Evolutionary conservation across 2,329 filamentous ascomycete genomes (phyloP), one percentile per base, ranked within the genome.

Genomic region (Aspergillus felis): DNA sequence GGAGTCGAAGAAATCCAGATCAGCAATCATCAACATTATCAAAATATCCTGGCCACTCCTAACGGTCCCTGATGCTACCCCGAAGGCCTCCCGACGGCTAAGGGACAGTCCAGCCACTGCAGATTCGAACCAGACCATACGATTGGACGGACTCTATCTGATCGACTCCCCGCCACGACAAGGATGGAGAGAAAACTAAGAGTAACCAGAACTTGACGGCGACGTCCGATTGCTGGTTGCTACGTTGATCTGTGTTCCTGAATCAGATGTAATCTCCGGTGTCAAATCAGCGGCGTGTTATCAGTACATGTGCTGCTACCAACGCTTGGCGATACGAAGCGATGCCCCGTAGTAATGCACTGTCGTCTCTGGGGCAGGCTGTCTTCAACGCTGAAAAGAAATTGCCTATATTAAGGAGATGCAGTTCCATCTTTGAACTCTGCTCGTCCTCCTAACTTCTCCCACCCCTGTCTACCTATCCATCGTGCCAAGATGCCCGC

Each of bases 231-330:
- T 56, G 50, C 51, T 54, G 54, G 48, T 44, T 32, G 54, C 50
- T 53, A 32, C 38, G 22, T 42, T 50, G 42, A 57, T 59, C 59
- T 41, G 47, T 50, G 41, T 20, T 35, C 44, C 50, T 32, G 38
- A 47, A 27, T 9, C 7, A 7, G 44, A 22, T 10, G 55, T 62
- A 56, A 64, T 61, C 66, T 59, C 58, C 50, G 41, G 44, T 28
- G 53, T 61, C 59, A 58, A 71, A 72, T 72, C 67, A 69, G 61
- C 57, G 35, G 27, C 10, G 54, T 53, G 56, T 66, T 64, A 65
- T 66, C 63, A 60, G 56, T 35, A 56, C 70, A 71, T 71, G 69
- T 67, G 69, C 61, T 54, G 56, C 57, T 57, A 64, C 62, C 61
- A 51, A 51, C 51, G 44, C 51, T 51, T 57, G 55, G 29, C 24